Evolutionary conservation across 345 rosid species (phyloP).

Genomic region (Erysimum cheiranthoides): DNA sequence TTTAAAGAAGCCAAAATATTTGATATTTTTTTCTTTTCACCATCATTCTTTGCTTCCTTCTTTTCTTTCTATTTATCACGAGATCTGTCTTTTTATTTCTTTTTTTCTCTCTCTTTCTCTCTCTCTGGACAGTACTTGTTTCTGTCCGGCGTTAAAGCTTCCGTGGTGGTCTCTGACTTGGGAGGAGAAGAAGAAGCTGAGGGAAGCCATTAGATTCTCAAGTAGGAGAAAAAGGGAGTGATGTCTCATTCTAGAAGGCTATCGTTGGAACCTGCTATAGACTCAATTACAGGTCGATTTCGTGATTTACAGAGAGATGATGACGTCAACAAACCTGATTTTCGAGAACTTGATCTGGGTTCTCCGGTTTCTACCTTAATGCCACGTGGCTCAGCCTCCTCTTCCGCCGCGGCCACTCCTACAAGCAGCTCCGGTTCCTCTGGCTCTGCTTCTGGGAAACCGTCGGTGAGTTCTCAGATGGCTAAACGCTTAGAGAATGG

Average conservation of each 20-base stretch:
- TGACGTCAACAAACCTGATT: conserved; percentile 80
- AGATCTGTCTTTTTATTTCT: conserved; percentile 61
- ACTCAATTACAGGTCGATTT: conserved; percentile 56
- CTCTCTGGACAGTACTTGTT: conserved; percentile 42
- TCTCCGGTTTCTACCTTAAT: conserved; percentile 88
- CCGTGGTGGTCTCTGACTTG: conserved; percentile 38
- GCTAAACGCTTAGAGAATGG: conserved; percentile 17
- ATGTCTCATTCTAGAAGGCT: conserved; percentile 63
- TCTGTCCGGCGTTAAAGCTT: conserved; percentile 34
- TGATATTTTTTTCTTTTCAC: conserved; percentile 30
- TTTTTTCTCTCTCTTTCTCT: conserved; percentile 10
- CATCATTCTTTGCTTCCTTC: conserved; percentile 66
- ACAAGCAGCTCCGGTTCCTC: conserved; percentile 47
- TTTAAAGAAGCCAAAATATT: not conserved
- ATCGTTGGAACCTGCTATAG: conserved; percentile 44
- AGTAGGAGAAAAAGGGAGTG: conserved; percentile 22
- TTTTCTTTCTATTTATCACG: conserved; percentile 69
- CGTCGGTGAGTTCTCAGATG: conserved; percentile 44
- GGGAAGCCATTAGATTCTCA: conserved; percentile 25
- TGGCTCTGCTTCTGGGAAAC: conserved; percentile 42
- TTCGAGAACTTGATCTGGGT: conserved; percentile 86
- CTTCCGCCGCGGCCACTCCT: conserved; percentile 42
- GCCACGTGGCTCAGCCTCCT: conserved; percentile 49
- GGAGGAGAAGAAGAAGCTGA: conserved; percentile 19
- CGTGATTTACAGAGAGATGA: conserved; percentile 43